Base-by-base conservation (phyloP, 2,329 filamentous ascomycete genomes). In the Xylaria hypoxylon region DNA sequence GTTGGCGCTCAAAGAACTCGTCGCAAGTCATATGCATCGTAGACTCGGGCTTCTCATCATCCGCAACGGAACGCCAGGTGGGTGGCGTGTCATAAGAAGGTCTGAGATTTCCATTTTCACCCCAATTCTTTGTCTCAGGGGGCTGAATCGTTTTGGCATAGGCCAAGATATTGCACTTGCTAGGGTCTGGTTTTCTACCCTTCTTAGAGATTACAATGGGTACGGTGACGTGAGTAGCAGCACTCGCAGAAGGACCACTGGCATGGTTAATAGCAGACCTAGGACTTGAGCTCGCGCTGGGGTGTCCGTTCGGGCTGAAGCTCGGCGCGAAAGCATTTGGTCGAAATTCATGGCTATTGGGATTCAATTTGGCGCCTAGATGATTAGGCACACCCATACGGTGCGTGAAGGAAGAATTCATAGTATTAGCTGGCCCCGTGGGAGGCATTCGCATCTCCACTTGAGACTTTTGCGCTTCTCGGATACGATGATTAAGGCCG, bases 71-170 rank as follows among this genome's bases (percentile, higher is more conserved):
- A 67, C 91, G 89, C 95, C 96, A 99, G 0, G 91, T 94, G 0
- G 94, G 94, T 11, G 85, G 83, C 1, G 96, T 98, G 73, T 93
- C 90, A 79, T 91, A 97, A 3, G 95, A 90, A 31, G 91, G 91
- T 42, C 91, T 91, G 59, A 97, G 87, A n/a, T 93, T 94, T 52
- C 90, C 90, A 74, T 96, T 97, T 64, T 89, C 86, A 40, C 89
- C 85, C 83, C 90, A 94, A 69, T 91, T 89, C 72, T 85, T 83
- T 26, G 81, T 84, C 65, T 83, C 80, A 0, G 84, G 82, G 1
- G 86, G 84, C 62, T 82, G 81, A 53, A 88, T 77, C 0, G 83
- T 83, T 79, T 87, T 84, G 69, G 89, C 82, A 60, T 85, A 81
- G 2, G 82, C 79, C 48, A 89, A 76, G 62, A 88, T 86, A 59